Conservation (phyloP, 352 stramenopile genomes). For the Paralagenidium karlingii region DNA sequence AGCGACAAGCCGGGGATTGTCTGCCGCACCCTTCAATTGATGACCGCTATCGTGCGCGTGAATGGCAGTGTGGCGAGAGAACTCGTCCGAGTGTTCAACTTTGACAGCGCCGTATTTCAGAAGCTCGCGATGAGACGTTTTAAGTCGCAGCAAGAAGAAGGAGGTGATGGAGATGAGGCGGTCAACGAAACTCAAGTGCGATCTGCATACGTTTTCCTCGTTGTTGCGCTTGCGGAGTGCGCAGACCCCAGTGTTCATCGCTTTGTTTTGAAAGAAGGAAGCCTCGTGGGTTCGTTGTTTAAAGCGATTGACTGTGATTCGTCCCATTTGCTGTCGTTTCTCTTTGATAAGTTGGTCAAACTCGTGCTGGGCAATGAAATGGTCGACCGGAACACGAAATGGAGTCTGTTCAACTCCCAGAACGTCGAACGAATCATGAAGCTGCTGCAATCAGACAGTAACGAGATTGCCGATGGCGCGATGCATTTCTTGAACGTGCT, state of each 20-base stretch:
- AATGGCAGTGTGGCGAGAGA: constrained; percentile 35
- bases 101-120: constrained; percentile 44
- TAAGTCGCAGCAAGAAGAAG: constrained; percentile 22
- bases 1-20: constrained; percentile 77
- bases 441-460: constrained; percentile 46
- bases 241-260: constrained; percentile 64
- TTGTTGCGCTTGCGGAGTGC: constrained; percentile 43
- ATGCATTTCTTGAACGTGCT: constrained; percentile 28
- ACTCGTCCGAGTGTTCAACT: constrained; percentile 69
- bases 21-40: constrained; percentile 50
- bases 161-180: constrained; percentile 3
- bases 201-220: constrained; percentile 45
- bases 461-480: constrained; percentile 18
- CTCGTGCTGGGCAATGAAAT: constrained; percentile 39
- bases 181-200: constrained; percentile 25
- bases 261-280: constrained; percentile 66
- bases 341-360: constrained; percentile 26
- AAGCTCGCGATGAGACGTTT: constrained; percentile 43
- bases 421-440: constrained; percentile 57
- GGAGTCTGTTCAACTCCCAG: constrained; percentile 39
- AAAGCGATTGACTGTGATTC: constrained; percentile 70
- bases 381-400: constrained; percentile 43
- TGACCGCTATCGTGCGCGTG: constrained; percentile 24
- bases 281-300: constrained; percentile 46
- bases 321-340: constrained; percentile 23